Evolutionary conservation across 208 protist species (phyloP), one percentile per base, ranked within the genome.

Genomic region (Tritrichomonas musculus): DNA sequence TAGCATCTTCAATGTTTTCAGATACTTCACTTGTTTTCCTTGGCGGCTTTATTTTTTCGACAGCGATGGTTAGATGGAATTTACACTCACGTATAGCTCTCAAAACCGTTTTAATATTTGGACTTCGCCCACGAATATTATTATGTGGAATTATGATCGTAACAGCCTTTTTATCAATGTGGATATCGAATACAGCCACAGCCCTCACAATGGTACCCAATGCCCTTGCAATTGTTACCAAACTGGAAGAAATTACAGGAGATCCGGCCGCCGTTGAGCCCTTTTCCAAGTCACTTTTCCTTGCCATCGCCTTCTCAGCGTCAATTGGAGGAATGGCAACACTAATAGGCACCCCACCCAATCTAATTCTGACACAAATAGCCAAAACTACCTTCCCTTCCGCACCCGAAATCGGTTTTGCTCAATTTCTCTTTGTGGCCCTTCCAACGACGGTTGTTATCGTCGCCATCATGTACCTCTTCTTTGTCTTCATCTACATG

Each of bases 11-110:
- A 47, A 94, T 93, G 82, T 94, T 95, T 44, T 30, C 36, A 41
- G 94, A 95, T 88, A 94, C 93, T 84, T 93, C 66, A 64, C 39
- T 93, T 20, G 75, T 95, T 65, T 95, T 95, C 53, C 57, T 95
- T 3, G 94, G 93, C 0, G 94, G 94, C 27, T 92, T 95, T 41
- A 80, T 95, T 39, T 72, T 95, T 44, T 93, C 94, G 0, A 69
- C 60, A n/a, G 94, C 94, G 17, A 82, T 94, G 53, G 92, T 94
- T 73, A n/a, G 41, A 27, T 94, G 93, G 49, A 64, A 65, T 9
- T 55, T 94, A 65, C 94, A 95, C 64, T 64, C 53, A 8, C 73
- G 94, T 13, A 92, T 95, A 49, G 69, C 94, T 0, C 41, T 94
- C 0, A 39, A 44, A 39, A 77, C 77, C 25, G 80, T 95, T 3